Conservation (phyloP, 2,329 filamentous ascomycete genomes). For the Chalara sp. region DNA sequence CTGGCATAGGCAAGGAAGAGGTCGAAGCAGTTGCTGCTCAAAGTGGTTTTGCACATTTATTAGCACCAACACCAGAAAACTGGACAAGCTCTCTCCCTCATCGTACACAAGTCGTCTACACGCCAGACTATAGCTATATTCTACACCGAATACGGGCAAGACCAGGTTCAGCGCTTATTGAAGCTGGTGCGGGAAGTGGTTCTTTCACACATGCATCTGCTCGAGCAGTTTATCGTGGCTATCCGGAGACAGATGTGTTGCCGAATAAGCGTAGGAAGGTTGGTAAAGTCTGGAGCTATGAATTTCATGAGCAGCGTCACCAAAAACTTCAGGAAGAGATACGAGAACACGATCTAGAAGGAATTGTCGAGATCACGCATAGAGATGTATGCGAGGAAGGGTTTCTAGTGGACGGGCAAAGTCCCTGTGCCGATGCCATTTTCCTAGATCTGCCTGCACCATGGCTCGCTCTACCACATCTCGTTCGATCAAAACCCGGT, state of each 20-base stretch:
- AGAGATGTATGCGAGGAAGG: slow-evolving; percentile 73
- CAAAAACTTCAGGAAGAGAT: slow-evolving; percentile 65
- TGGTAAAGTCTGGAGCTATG: slow-evolving; percentile 75
- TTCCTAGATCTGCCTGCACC: slow-evolving; percentile 78
- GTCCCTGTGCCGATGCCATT: slow-evolving; percentile 60
- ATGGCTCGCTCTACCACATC: slow-evolving; percentile 70
- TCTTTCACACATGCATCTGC: slow-evolving; percentile 78
- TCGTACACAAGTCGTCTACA: slow-evolving; percentile 81
- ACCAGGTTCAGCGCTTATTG: slow-evolving; percentile 67
- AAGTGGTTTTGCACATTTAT: slow-evolving; percentile 70
- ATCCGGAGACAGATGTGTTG: slow-evolving; percentile 36
- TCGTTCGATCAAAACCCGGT: slow-evolving; percentile 47
- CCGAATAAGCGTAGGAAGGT: slow-evolving; percentile 30
- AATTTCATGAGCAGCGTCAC: slow-evolving; percentile 70
- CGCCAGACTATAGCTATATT: slow-evolving; percentile 80
- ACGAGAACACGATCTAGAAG: slow-evolving; percentile 56
- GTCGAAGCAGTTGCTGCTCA: slow-evolving; percentile 48
- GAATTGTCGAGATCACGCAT: slow-evolving; percentile 65
- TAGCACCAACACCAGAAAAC: slow-evolving; percentile 73
- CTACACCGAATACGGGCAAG: slow-evolving; percentile 68
- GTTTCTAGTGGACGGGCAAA: slow-evolving; percentile 52
- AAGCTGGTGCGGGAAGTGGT: slow-evolving; percentile 75
- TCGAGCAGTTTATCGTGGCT: slow-evolving; percentile 69
- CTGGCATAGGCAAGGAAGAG: slow-evolving; percentile 26
- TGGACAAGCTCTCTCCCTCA: slow-evolving; percentile 79